Evolutionary conservation across 2,329 filamentous ascomycete species (phyloP), one percentile per base, ranked within the genome.

Genomic region (Curvularia sp.): DNA sequence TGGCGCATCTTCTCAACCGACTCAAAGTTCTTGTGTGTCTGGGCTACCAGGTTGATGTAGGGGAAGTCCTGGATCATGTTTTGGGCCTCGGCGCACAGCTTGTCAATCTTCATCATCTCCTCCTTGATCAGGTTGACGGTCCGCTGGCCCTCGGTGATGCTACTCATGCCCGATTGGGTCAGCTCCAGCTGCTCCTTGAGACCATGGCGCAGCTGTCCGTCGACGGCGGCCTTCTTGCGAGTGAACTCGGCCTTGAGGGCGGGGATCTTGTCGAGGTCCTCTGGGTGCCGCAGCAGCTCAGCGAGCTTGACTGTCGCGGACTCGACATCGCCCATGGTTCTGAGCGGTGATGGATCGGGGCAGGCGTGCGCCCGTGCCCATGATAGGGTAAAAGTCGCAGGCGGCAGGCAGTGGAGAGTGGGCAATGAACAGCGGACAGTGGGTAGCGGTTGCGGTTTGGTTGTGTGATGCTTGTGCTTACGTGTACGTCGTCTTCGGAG

Each of bases 31-130:
- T 94, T 87, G 79, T 99, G 95, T 66, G 96, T 95, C 79, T 97
- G 92, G 54, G 94, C 94, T 53, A 96, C 91, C 60, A 92, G 82
- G 77, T 96, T 95, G 82, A 96, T 95, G 74, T 92, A 92, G 34
- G 90, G 89, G 78, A 99, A 98, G 81, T 99, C 95, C 73, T 91
- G 89, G 72, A 99, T 97, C 87, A 97, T 97, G 75, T 92, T 92
- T 81, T 98, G 94, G 53, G 93, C 93, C 79, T 99, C 96, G 63
- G 93, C 93, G 81, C 95, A 99, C 64, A 99, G 86, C 80, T 92
- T 93, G 81, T 99, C 95, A 72, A 99, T 98, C 80, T 94, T 96
- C 83, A 96, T 93, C 87, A 99, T 95, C 81, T 99, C 95, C 67
- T 98, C 94, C 78, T 96, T 97, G 80, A 97, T 97, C 70, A 90